A percentile compares a stretch with the other conserved stretches of the same genome.
phyloP scores from a whole-genome alignment of 768 basidiomycete species.

The Kondoa subrosea region DNA sequence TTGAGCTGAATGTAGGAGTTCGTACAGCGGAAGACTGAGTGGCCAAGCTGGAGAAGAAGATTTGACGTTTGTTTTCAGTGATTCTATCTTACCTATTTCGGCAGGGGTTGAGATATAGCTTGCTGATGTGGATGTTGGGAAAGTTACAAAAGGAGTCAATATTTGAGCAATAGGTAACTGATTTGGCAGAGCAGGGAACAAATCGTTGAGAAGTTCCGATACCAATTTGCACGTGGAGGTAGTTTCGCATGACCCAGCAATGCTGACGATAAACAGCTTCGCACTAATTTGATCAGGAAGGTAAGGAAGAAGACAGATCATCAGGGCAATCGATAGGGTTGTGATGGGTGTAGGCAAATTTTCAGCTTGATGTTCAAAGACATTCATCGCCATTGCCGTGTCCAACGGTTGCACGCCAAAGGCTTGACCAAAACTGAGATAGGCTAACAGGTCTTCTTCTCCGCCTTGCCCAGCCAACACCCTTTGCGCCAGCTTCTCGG shows the following conservation, averaged over 20 bases:
- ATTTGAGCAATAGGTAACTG: neutral
- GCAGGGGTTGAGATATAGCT: neutral
- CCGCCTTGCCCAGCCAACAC: neutral
- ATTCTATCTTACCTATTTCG: neutral
- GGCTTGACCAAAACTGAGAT: neutral
- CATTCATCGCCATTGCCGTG: neutral
- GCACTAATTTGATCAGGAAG: neutral
- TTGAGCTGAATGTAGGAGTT: neutral
- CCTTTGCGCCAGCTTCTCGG: neutral
- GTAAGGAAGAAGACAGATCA: neutral
- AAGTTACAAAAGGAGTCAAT: neutral
- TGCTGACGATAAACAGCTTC: neutral
- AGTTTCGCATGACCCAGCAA: neutral
- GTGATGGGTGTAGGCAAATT: neutral
- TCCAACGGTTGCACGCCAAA: neutral
- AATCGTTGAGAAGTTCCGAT: neutral
- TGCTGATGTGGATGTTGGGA: neutral
- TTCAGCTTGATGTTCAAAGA: neutral
- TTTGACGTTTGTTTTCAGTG: neutral
- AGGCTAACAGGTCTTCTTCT: neutral
- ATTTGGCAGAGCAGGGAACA: neutral
- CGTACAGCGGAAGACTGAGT: neutral
- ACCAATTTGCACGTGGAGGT: neutral
- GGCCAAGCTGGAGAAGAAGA: neutral
- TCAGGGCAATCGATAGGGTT: neutral